Conservation (phyloP, 805 yeast genomes). For the Lachancea meyersii region DNA sequence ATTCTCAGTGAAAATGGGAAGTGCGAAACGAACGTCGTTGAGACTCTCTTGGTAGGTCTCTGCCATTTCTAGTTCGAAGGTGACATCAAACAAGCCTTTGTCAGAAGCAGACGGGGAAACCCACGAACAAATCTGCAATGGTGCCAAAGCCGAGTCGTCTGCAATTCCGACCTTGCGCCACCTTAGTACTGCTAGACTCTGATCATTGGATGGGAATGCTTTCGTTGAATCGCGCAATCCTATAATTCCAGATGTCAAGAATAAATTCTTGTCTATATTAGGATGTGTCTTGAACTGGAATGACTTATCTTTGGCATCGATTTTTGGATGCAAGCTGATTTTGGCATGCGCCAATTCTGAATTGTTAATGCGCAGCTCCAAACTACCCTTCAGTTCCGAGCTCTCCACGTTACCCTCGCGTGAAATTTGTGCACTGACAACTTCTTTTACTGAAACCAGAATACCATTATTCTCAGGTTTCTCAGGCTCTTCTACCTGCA, state of each 20-base stretch:
- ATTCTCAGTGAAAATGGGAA: conserved; percentile 62
- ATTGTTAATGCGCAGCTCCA: conserved; percentile 80
- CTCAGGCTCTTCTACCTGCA: conserved; percentile 23
- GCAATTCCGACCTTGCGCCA: conserved; percentile 73
- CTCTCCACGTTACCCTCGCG: conserved; percentile 73
- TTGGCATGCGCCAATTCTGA: conserved; percentile 62
- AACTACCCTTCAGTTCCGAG: conserved; percentile 83
- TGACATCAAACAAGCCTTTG: conserved; percentile 59
- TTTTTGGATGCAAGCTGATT: conserved; percentile 49
- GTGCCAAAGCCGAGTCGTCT: conserved; percentile 50
- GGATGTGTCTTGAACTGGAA: conserved; percentile 91
- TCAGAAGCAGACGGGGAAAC: conserved; percentile 51
- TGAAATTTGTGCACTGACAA: conserved; percentile 65
- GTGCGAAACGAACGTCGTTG: conserved; percentile 45
- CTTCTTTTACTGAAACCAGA: conserved; percentile 69
- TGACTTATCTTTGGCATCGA: conserved; percentile 38
- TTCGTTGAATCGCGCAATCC: conserved; percentile 71
- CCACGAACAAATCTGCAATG: conserved; percentile 81
- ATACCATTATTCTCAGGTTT: conserved; percentile 62
- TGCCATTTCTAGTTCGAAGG: conserved; percentile 80
- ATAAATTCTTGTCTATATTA: conserved; percentile 76
- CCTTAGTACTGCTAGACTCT: conserved; percentile 83
- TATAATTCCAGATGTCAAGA: conserved; percentile 50
- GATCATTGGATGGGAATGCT: conserved; percentile 88
- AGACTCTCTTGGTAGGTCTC: conserved; percentile 40